Evolutionary conservation across 495 filamentous ascomycete genomes (phyloP), one percentile per base, ranked within the genome.

Genomic region (Daldinia caldariorum): DNA sequence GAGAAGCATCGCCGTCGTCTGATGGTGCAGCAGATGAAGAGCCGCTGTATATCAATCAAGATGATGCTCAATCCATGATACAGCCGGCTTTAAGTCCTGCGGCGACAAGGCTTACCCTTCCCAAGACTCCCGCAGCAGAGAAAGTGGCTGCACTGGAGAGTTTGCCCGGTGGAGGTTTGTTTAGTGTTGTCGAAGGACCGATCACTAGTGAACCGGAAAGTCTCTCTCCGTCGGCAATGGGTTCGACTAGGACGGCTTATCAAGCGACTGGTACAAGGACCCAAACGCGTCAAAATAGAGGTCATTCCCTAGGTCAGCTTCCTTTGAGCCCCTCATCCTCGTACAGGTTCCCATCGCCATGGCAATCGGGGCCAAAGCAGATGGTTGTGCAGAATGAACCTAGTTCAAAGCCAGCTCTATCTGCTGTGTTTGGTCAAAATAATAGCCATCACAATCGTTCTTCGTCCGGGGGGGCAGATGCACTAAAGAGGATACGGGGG

Each of bases 71-170:
- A 58, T 86, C 87, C 3, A 80, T 94, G 61, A 85, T 97, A 64
- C 92, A 92, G 22, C 86, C 94, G 57, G 91, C 92, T 66, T 91
- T 97, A 61, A 87, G 91, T 70, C 85, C 84, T 14, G 80, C 83
- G 14, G 93, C 94, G 43, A 91, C 88, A 54, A 85, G 89, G 45
- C 83, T 97, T 63, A 89, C 89, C 34, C 87, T 89, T 18, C 86
- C 91, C 13, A 83, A 83, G 49, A 94, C 91, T 0, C 89, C 92
- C 2, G 88, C 89, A 9, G 87, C 89, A 39, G 93, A 96, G 75
- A 94, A 92, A 80, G 87, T 80, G 35, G 87, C 89, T 0, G 87
- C 87, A 0, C 80, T 97, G 81, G 88, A 91, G 54, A 73, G 80
- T 18, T 61, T 84, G 20, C 82, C 85, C 13, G 86, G 77, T 0